These are phyloP conservation scores for Phytophthora colocasiae DNA, from an alignment of 352 stramenopile species.

Conservation along the genomic window DNA sequence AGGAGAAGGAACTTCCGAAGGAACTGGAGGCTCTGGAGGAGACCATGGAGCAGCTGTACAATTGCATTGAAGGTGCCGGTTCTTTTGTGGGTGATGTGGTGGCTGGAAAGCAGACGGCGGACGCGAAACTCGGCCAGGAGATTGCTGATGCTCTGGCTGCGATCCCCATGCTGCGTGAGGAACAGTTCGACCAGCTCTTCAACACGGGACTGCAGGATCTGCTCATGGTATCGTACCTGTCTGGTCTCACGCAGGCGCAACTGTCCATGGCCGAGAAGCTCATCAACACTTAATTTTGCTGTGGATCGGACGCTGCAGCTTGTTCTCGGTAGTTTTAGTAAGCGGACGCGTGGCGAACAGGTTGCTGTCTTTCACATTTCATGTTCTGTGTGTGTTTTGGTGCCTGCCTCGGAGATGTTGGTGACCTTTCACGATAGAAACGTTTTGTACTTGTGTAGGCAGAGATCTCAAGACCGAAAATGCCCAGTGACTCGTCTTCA, in stretches of 20 bases:
- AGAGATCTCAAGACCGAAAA: neutral
- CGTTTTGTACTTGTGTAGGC: conserved; percentile 14
- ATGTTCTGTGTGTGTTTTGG: conserved; percentile 1
- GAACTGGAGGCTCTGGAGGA: conserved; percentile 77
- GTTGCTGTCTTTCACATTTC: conserved; percentile 33
- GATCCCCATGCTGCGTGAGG: conserved; percentile 93
- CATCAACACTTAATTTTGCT: conserved; percentile 84
- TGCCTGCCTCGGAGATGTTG: conserved; percentile 4
- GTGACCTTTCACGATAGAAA: conserved; percentile 24
- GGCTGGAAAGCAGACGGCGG: conserved; percentile 69
- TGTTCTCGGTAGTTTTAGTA: conserved; percentile 40
- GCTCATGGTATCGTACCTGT: conserved; percentile 98
- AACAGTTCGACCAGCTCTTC: conserved; percentile 98
- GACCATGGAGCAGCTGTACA: conserved; percentile 91
- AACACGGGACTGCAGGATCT: conserved; percentile 97
- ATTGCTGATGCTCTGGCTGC: conserved; percentile 94
- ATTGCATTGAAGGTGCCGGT: conserved; percentile 90
- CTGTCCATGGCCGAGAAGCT: conserved; percentile 98
- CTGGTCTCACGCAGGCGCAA: conserved; percentile 97
- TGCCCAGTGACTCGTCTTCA: conserved; percentile 13
- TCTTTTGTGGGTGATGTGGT: conserved; percentile 94
- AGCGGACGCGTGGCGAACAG: conserved; percentile 31
- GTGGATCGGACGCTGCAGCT: conserved; percentile 19
- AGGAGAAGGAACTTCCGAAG: conserved; percentile 64
- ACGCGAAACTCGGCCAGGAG: conserved; percentile 92